Evolutionary conservation across 495 filamentous ascomycete genomes (phyloP), one percentile per base, ranked within the genome.

Genomic region (Aspergillus avenaceus): DNA sequence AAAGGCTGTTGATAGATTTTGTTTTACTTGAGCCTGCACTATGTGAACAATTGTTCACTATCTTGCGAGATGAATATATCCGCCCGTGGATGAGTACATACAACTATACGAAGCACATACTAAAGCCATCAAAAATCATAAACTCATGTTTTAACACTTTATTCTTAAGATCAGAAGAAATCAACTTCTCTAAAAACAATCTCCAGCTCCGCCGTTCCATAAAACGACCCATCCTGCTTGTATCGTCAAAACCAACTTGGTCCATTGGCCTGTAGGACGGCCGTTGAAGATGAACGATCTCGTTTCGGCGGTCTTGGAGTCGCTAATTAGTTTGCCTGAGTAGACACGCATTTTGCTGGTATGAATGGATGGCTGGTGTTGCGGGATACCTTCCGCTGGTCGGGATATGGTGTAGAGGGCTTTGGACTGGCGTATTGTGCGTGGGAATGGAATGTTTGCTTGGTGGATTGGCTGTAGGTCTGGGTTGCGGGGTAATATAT

Each of bases 71-170:
- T n/a, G n/a, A n/a, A n/a, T n/a, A n/a, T n/a, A n/a, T n/a, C n/a
- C n/a, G n/a, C n/a, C n/a, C n/a, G n/a, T n/a, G n/a, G n/a, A n/a
- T n/a, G n/a, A n/a, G n/a, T n/a, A n/a, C n/a, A n/a, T n/a, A n/a
- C n/a, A n/a, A n/a, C n/a, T n/a, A n/a, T n/a, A n/a, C n/a, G n/a
- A n/a, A n/a, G n/a, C n/a, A n/a, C n/a, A n/a, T n/a, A n/a, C n/a
- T n/a, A n/a, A n/a, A n/a, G n/a, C n/a, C n/a, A n/a, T n/a, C n/a
- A n/a, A n/a, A n/a, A n/a, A n/a, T n/a, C n/a, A 44, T 25, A 44
- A 4, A 41, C 3, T 19, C 38, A 56, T 52, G n/a, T 61, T 25
- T 21, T 56, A 24, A 36, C 58, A 60, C 50, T 57, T 49, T n/a
- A 41, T 45, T 4, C 45, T 52, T 28, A 54, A 50, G 44, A 38